Evolutionary conservation across 345 rosid genomes (phyloP).

Genomic region (Alliaria petiolata): DNA sequence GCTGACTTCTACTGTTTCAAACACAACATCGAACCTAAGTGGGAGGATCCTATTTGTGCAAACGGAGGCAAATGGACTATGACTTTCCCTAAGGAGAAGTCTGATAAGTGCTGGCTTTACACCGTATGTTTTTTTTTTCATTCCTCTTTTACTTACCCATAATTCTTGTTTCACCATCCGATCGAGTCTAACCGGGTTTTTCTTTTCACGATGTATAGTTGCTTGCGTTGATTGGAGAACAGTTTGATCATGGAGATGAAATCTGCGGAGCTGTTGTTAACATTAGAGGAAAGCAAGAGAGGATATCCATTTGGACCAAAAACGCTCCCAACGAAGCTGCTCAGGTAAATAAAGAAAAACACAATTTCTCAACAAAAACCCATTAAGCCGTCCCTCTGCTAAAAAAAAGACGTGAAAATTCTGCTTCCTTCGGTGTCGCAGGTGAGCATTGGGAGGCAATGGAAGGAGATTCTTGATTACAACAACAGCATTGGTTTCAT

Average conservation of each 20-base stretch:
- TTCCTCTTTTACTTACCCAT: not conserved
- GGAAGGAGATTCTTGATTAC: constrained; percentile 82
- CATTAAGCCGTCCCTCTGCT: not conserved
- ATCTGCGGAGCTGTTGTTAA: constrained; percentile 90
- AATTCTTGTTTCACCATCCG: not conserved
- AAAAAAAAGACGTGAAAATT: not conserved
- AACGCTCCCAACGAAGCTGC: constrained; percentile 85
- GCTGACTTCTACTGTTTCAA: constrained; percentile 93
- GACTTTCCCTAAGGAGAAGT: constrained; percentile 43
- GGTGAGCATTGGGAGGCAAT: constrained; percentile 86
- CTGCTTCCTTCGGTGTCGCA: constrained; percentile 20
- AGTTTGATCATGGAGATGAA: constrained; percentile 91
- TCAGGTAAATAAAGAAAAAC: constrained; percentile 43
- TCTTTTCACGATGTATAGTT: constrained; percentile 25
- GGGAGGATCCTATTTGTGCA: constrained; percentile 97
- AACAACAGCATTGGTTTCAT: constrained; percentile 73
- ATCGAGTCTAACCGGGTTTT: not conserved
- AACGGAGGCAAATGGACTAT: constrained; percentile 96
- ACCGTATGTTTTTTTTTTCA: constrained; percentile 51
- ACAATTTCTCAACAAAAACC: not conserved
- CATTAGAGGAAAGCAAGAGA: constrained; percentile 63
- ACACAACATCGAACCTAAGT: constrained; percentile 77
- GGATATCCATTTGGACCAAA: constrained; percentile 82
- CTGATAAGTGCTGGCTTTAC: constrained; percentile 74
- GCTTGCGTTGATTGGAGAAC: constrained; percentile 93